Base-by-base conservation (phyloP, 768 basidiomycete species). In the Astraeus odoratus region DNA sequence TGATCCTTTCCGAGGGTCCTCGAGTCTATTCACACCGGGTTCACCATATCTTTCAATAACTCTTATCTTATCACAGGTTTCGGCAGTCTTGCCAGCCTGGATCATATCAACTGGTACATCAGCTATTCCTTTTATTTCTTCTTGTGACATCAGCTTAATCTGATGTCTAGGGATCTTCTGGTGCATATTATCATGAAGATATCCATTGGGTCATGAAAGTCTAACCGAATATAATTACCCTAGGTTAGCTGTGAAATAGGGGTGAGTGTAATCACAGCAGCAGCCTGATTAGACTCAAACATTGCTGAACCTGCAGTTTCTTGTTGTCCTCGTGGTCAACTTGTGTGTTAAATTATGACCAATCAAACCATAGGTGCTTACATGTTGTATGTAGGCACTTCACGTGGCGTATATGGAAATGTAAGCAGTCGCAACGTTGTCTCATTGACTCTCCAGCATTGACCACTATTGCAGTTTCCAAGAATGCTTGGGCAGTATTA, bases 401-500 rank as follows among this genome's bases (percentile, higher is more conserved):
- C 24, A 42, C 31, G 8, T 50, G 44, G 48, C 48, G 48, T 12
- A 25, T 41, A 13, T 37, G 39, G 39, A 27, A 20, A 25, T 20
- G 48, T 50, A 22, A 46, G 44, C 27, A 33, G 30, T n/a, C 25
- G 13, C 16, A 18, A 29, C 2, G 22, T 30, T 34, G 2, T 8
- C 20, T 20, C 27, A 10, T 13, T 22, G 6, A n/a, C 37, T 4
- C 8, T 7, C 5, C 10, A 39, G 13, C 15, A 8, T 22, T 33
- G n/a, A 2, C 5, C 12, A 8, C 43, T 34, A 12, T 9, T 37
- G 15, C 36, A 44, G 43, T 37, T 8, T 36, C 16, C 10, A 27
- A 37, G 27, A 36, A 35, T 10, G n/a, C 15, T 4, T 46, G 39
- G n/a, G 31, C 29, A 24, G 48, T 42, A 24, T 20, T 20, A 8